These are phyloP conservation scores for Lentinula sp. DNA, from an alignment of 768 basidiomycete species.

Conservation along the genomic window DNA sequence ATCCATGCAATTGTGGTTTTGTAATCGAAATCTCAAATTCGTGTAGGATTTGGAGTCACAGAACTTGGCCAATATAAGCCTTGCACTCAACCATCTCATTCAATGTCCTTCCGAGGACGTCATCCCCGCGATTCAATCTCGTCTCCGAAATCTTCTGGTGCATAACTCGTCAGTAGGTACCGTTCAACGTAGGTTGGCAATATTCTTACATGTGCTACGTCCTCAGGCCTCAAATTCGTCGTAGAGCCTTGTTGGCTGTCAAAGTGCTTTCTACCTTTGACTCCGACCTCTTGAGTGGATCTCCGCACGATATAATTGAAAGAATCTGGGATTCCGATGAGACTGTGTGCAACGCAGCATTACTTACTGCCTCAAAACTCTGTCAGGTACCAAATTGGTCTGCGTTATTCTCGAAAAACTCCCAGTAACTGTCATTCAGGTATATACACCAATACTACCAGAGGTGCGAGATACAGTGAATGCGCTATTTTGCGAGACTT, in stretches of 20 bases:
- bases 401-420: no score
- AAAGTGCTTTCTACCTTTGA: constrained; percentile 44
- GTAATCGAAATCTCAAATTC: background rate
- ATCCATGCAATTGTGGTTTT: background rate
- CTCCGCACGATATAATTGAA: constrained; percentile 30
- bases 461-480: constrained; percentile 11
- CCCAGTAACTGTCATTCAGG: background rate
- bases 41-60: constrained; percentile 66
- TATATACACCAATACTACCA: constrained; percentile 6
- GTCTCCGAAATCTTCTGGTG: constrained; percentile 58
- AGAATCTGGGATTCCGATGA: constrained; percentile 38
- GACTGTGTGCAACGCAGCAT: constrained; percentile 40
- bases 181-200: background rate
- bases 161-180: constrained; percentile 70
- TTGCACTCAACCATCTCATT: constrained; percentile 69
- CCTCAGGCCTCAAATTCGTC: constrained; percentile 49
- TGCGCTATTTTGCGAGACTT: constrained; percentile 10
- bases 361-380: constrained; percentile 20
- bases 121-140: constrained; percentile 69
- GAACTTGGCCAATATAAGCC: constrained; percentile 49
- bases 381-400: background rate
- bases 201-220: background rate
- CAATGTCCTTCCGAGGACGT: constrained; percentile 57
- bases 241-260: constrained; percentile 57
- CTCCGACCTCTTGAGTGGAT: constrained; percentile 36